Percentiles rank a stretch among this genome's conserved stretches.
Evolutionary conservation across 228 moss, liverwort and hornwort species (phyloP).

Genomic region (Sphagnum fallax): DNA sequence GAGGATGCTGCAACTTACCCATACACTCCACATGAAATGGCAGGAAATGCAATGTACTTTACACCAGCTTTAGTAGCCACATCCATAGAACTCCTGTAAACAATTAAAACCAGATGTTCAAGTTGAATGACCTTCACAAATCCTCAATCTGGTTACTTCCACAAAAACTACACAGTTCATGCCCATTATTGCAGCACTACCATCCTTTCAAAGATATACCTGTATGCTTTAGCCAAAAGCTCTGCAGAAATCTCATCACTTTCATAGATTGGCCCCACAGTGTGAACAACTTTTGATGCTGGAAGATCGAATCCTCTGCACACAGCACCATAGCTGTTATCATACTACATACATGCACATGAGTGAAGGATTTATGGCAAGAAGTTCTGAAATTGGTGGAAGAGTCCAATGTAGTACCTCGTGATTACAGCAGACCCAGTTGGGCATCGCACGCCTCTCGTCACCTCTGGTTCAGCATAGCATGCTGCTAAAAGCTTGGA

Average conservation of each 20-base stretch:
- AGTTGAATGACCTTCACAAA: too few species aligned
- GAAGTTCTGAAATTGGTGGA: not conserved
- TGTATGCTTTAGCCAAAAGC: constrained; percentile 41
- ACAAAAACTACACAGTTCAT: too few species aligned
- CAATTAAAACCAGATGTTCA: not conserved
- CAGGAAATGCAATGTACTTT: constrained; percentile 80
- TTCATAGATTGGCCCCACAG: constrained; percentile 75
- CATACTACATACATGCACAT: too few species aligned
- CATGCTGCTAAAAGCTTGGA: constrained; percentile 47
- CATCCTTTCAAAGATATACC: constrained; percentile 5
- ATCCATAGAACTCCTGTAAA: constrained; percentile 34
- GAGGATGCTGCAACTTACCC: constrained; percentile 12
- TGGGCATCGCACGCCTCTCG: constrained; percentile 66
- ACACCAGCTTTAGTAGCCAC: constrained; percentile 34
- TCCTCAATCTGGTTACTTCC: too few species aligned
- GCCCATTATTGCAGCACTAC: too few species aligned
- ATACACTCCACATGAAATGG: constrained; percentile 84
- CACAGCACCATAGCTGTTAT: not conserved
- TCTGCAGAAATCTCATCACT: constrained; percentile 14
- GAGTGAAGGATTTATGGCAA: too few species aligned
- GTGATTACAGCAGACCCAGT: constrained; percentile 66
- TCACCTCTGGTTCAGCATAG: constrained; percentile 34
- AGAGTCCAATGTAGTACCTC: constrained; percentile 18
- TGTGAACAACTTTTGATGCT: constrained; percentile 64
- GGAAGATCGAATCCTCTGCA: constrained; percentile 65